A percentile compares a stretch with the other conserved stretches of the same genome.
phyloP scores from a whole-genome alignment of 192 early-diverging fungal species.

The Backusella westeae region DNA sequence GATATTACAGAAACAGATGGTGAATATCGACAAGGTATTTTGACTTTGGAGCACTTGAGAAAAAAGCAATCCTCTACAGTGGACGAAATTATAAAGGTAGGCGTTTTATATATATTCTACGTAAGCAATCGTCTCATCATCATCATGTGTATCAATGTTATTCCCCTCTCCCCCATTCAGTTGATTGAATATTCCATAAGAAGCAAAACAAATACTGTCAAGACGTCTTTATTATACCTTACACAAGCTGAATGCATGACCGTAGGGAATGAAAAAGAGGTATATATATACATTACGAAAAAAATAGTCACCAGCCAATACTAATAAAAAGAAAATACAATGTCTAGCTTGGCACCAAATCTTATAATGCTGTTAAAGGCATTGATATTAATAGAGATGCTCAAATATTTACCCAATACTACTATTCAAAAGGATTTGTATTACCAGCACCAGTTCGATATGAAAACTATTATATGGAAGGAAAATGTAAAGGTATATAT shows the following conservation, averaged over 20 bases:
- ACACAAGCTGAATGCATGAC: background rate
- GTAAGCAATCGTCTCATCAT: background rate
- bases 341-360: slow-evolving; percentile 1
- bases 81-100: slow-evolving; percentile 10
- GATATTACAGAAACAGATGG: slow-evolving; percentile 37
- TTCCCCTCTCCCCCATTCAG: background rate
- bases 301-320: background rate
- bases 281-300: background rate
- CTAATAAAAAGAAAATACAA: background rate
- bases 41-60: slow-evolving; percentile 18
- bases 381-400: slow-evolving; percentile 24
- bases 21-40: slow-evolving; percentile 30
- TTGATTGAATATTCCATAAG: background rate
- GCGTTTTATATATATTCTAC: background rate
- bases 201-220: slow-evolving; percentile 11
- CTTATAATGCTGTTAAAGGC: background rate
- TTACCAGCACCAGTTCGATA: slow-evolving; percentile 28
- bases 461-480: slow-evolving; percentile 29
- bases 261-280: background rate
- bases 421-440: slow-evolving; percentile 14
- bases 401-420: slow-evolving; percentile 16
- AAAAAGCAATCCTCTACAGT: slow-evolving; percentile 18
- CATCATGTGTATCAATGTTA: background rate
- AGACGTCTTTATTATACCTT: background rate
- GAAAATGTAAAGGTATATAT: slow-evolving; percentile 31